A percentile compares a stretch with the other conserved stretches of the same genome.
Conservation (phyloP, 306 rosid species). For the Argentina anserina region DNA sequence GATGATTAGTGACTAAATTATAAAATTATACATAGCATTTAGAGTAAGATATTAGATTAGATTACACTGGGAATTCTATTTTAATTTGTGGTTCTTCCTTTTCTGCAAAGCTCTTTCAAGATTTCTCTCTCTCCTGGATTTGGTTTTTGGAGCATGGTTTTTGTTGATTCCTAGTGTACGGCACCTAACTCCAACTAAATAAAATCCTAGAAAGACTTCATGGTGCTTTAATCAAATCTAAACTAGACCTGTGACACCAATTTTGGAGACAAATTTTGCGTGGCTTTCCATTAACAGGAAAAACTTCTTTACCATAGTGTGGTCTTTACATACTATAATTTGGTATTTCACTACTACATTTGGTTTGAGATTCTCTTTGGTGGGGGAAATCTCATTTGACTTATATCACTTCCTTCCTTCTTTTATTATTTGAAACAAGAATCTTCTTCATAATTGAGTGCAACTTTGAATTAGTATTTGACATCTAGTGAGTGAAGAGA, state of each 20-base stretch:
- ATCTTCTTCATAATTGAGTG: slow-evolving; percentile 34
- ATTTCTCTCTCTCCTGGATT: slow-evolving; percentile 13
- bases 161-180: slow-evolving; percentile 54
- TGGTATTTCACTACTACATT: slow-evolving; percentile 1
- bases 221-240: slow-evolving; percentile 15
- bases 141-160: slow-evolving; percentile 35
- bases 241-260: slow-evolving; percentile 23
- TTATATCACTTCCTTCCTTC: slow-evolving; percentile 9
- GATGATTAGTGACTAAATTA: slow-evolving; percentile 30
- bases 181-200: slow-evolving; percentile 24
- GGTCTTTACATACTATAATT: slow-evolving; percentile 19
- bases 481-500: slow-evolving; percentile 25
- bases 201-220: slow-evolving; percentile 11
- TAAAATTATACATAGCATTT: slow-evolving; percentile 11
- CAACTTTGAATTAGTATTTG: slow-evolving; percentile 19
- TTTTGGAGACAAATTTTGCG: slow-evolving; percentile 21
- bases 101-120: neutral
- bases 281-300: slow-evolving; percentile 23
- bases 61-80: slow-evolving; percentile 25
- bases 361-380: slow-evolving; percentile 35
- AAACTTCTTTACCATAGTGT: slow-evolving; percentile 23
- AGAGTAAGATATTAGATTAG: slow-evolving; percentile 42
- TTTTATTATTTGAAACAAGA: slow-evolving; percentile 25
- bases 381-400: slow-evolving; percentile 34
- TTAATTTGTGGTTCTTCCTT: slow-evolving; percentile 11